These are phyloP conservation scores for Aspergillus sp. DNA, from an alignment of 2,329 filamentous ascomycete species.

Conservation along the genomic window DNA sequence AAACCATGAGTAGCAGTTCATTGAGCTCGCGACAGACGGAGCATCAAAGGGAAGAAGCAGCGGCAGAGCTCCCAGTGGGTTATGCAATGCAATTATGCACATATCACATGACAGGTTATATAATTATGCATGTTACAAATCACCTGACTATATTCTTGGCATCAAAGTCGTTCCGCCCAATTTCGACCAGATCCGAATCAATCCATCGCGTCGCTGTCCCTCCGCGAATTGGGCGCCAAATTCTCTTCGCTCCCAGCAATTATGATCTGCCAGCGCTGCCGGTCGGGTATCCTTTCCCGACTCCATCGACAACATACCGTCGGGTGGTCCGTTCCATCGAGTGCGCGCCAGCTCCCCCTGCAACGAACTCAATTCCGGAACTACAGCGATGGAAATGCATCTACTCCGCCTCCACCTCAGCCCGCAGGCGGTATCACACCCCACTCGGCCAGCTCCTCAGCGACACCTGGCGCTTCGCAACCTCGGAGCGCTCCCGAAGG, in stretches of 20 bases:
- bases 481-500: constrained; percentile 31
- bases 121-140: constrained; percentile 13
- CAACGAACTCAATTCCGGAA: constrained; percentile 21
- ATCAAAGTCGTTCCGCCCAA: too few species aligned
- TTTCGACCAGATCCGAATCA: too few species aligned
- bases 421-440: constrained; percentile 22
- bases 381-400: constrained; percentile 24
- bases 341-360: constrained; percentile 20
- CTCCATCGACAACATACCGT: constrained; percentile 24
- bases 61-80: too few species aligned
- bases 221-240: too few species aligned
- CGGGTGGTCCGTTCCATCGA: constrained; percentile 18
- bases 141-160: constrained; percentile 24
- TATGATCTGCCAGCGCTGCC: constrained; percentile 36
- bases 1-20: too few species aligned
- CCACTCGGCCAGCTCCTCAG: constrained; percentile 30
- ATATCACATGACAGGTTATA: not conserved
- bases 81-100: too few species aligned
- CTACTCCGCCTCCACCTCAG: constrained; percentile 22
- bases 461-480: constrained; percentile 32
- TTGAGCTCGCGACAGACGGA: too few species aligned
- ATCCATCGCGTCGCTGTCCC: too few species aligned
- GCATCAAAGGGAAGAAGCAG: too few species aligned
- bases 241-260: constrained; percentile 5
- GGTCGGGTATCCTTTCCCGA: constrained; percentile 30